Base-by-base conservation (phyloP, 352 stramenopile genomes). In the Phytophthora nicotianae region DNA sequence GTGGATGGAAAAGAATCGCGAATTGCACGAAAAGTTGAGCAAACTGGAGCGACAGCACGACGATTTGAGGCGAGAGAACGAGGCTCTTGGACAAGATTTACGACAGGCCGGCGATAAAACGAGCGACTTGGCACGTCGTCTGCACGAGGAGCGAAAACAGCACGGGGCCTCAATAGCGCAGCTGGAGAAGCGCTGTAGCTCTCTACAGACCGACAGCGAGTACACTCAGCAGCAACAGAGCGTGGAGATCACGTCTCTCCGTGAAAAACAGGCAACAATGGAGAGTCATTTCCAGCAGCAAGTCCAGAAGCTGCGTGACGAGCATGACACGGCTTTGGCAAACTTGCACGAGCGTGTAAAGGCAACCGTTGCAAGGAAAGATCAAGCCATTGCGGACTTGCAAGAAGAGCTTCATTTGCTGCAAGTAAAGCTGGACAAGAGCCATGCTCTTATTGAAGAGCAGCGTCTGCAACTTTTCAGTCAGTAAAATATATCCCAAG, bases 1-100 rank as follows among this genome's bases (percentile, higher is more conserved):
- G n/a, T 93, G 85, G 85, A 91, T 93, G 82, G 85, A 91, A 35
- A 91, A 93, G 72, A 91, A 89, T 58, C 77, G 81, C 16, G 82
- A 90, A 58, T 61, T 93, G 33, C 82, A 89, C 57, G 85, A 90
- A 35, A 89, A 90, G 45, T 56, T 86, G 32, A 67, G 65, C 50
- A 79, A 76, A 21, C 54, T 90, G 38, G 78, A 90, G 41, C 59
- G 74, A 11, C 43, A 55, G 21, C 64, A 78, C 33, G 76, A 90
- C n/a, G 59, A 80, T 43, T 49, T 88, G 9, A 74, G 71, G 1
- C 47, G 53, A 11, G 68, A 92, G 45, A 81, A 83, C 47, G 70
- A 90, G 21, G 74, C 71, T 35, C 59, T 87, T 33, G 59, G 56
- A 14, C 47, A 60, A 5, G 79, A 88, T 27, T 68, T 75, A 20